Evolutionary conservation across 352 stramenopile genomes (phyloP), one percentile per base, ranked within the genome.

Genomic region (Globisporangium rhizosaccharum): DNA sequence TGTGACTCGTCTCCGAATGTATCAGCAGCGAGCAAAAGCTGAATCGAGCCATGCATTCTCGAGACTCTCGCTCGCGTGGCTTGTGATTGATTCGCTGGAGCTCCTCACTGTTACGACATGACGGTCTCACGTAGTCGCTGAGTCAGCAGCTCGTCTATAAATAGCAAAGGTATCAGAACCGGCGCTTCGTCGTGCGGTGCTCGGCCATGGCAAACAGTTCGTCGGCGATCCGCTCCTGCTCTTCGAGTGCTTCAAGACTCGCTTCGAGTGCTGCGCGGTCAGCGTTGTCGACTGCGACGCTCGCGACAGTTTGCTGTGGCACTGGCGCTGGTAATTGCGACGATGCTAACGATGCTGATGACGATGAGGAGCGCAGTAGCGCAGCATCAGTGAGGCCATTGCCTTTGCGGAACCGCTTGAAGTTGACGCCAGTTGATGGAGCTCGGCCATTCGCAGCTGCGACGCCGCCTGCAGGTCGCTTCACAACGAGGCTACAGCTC

Each of bases 381-480:
- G 41, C 41, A 47, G 41, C 66, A 9, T 66, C 69, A n/a, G 63
- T 56, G 28, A 70, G 77, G 10, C 70, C 70, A 33, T 89, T 90
- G 20, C 82, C 78, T 58, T 95, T 95, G 47, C 82, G 88, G 62
- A 95, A 95, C 10, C 80, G 79, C 70, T 95, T 95, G 61, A 86
- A 93, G 44, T 95, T 92, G 45, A 72, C 54, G 12, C 61, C 51
- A 47, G 49, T 28, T n/a, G 33, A 49, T 37, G 25, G 14, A 28
- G 10, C 26, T 47, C 37, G 33, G 33, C 10, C 33, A 18, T 7
- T 52, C 45, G 51, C 7, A 55, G 26, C 33, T 10, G 7, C 33
- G 33, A 39, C 10, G 41, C 41, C 41, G 41, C 41, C 41, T 7
- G 9, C 51, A 28, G 47, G 57, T 44, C 69, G 75, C 53, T 79